Evolutionary conservation across 2,329 filamentous ascomycete genomes (phyloP).

Genomic region (Colletotrichum gloeosporioides): DNA sequence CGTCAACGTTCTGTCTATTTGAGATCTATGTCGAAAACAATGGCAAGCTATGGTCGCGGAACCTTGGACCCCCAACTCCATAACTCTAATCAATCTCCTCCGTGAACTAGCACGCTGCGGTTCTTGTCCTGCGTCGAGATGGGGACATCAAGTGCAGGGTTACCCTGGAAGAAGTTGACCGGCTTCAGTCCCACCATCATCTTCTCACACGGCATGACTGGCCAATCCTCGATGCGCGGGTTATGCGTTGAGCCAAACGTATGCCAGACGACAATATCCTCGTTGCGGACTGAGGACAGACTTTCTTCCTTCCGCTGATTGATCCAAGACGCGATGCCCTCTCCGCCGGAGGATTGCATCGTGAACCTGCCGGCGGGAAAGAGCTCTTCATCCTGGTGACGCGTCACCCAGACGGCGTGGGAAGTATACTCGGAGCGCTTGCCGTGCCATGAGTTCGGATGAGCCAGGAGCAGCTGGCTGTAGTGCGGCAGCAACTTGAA

Average conservation of each 20-base stretch:
- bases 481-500: conserved; percentile 50
- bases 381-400: conserved; percentile 46
- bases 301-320: conserved; percentile 40
- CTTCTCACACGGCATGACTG: conserved; percentile 70
- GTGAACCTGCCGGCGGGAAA: conserved; percentile 49
- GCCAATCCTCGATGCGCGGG: conserved; percentile 70
- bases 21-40: background rate
- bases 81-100: background rate
- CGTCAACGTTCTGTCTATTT: accelerated
- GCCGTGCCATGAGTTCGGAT: conserved; percentile 43
- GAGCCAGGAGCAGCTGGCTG: conserved; percentile 51
- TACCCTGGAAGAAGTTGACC: conserved; percentile 57
- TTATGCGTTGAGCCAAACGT: conserved; percentile 69
- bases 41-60: background rate
- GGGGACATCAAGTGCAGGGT: conserved; percentile 56
- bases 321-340: conserved; percentile 45
- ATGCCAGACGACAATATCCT: conserved; percentile 63
- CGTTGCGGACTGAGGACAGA: conserved; percentile 47
- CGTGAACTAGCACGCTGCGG: conserved; percentile 33
- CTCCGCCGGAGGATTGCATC: conserved; percentile 51
- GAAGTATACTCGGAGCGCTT: conserved; percentile 46
- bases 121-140: conserved; percentile 40
- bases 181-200: conserved; percentile 57
- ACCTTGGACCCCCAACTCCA: background rate
- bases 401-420: conserved; percentile 52